Evolutionary conservation across 2,329 filamentous ascomycete species (phyloP).

Genomic region (Colletotrichum spaethianum): DNA sequence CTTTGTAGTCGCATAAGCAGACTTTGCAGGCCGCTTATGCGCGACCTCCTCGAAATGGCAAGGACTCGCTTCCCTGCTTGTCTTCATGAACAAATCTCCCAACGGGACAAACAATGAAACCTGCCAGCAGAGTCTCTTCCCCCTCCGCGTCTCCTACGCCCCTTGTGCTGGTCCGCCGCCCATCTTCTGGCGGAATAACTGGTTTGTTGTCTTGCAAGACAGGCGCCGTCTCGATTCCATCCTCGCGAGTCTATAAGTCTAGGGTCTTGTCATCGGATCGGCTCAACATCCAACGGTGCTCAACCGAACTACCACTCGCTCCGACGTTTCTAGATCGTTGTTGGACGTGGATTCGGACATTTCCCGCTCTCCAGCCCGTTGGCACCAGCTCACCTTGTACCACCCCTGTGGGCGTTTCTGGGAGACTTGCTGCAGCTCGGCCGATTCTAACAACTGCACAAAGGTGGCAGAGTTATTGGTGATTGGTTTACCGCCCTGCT

Average conservation of each 20-base stretch:
- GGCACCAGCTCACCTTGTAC: slow-evolving; percentile 23
- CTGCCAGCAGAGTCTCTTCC: background rate
- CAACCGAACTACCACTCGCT: background rate
- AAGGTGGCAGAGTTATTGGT: slow-evolving; percentile 1
- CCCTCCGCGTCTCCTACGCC: background rate
- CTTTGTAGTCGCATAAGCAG: slow-evolving; percentile 6
- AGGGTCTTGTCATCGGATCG: background rate
- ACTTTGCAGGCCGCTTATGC: slow-evolving; percentile 34
- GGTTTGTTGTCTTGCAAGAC: background rate
- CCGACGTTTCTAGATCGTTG: slow-evolving; percentile 14
- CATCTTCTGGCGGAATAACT: background rate
- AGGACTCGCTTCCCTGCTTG: slow-evolving; percentile 14
- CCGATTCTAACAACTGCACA: slow-evolving; percentile 9
- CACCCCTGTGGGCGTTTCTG: slow-evolving; percentile 4
- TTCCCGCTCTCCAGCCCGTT: slow-evolving; percentile 22
- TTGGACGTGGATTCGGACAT: slow-evolving; percentile 17
- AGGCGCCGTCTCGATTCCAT: background rate
- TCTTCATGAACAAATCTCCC: background rate
- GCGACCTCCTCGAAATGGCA: slow-evolving; percentile 24
- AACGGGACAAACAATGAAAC: background rate
- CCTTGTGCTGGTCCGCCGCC: background rate
- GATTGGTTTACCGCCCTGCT: slow-evolving; percentile 26
- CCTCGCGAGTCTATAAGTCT: background rate
- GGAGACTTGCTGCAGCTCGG: slow-evolving; percentile 3
- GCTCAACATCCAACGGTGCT: background rate